Evolutionary conservation across 768 basidiomycete genomes (phyloP).

Genomic region (Boletus rex-veris): DNA sequence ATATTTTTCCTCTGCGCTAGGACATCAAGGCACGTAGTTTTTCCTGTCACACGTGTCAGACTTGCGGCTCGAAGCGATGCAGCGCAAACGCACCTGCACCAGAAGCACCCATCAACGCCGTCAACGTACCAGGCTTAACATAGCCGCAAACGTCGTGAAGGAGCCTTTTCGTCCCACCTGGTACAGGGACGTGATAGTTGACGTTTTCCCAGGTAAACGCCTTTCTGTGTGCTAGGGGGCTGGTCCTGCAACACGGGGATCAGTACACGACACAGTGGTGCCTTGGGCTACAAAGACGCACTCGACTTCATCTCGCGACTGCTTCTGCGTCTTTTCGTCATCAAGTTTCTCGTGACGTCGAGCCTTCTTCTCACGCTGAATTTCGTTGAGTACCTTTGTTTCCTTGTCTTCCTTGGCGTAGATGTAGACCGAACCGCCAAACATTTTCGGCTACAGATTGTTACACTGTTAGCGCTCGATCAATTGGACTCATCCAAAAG

Average conservation of each 20-base stretch:
- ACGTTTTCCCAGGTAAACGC: conserved; percentile 80
- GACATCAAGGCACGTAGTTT: conserved; percentile 74
- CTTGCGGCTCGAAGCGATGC: conserved; percentile 5
- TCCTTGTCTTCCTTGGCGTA: conserved; percentile 59
- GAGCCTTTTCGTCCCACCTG: conserved; percentile 55
- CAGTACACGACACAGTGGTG: neutral
- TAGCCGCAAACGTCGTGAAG: conserved; percentile 77
- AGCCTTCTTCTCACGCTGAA: conserved; percentile 52
- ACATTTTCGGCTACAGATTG: conserved; percentile 28
- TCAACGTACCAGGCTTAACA: conserved; percentile 83
- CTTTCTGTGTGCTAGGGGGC: conserved; percentile 4
- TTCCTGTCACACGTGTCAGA: conserved; percentile 41
- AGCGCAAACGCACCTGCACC: conserved; percentile 54
- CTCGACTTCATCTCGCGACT: conserved; percentile 15
- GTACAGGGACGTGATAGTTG: conserved; percentile 73
- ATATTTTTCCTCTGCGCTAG: conserved; percentile 71
- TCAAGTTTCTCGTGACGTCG: conserved; percentile 34
- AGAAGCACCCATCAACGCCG: conserved; percentile 85
- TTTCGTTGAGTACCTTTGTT: conserved; percentile 50
- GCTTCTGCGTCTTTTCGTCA: conserved; percentile 21
- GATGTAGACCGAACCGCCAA: conserved; percentile 46
- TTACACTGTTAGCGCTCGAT: neutral
- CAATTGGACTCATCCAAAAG: conserved; percentile 5
- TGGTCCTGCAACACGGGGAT: neutral
- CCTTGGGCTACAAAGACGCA: conserved; percentile 3